Evolutionary conservation across 164 flowering plant species (phyloP).

Genomic region (Sextonia rubra): DNA sequence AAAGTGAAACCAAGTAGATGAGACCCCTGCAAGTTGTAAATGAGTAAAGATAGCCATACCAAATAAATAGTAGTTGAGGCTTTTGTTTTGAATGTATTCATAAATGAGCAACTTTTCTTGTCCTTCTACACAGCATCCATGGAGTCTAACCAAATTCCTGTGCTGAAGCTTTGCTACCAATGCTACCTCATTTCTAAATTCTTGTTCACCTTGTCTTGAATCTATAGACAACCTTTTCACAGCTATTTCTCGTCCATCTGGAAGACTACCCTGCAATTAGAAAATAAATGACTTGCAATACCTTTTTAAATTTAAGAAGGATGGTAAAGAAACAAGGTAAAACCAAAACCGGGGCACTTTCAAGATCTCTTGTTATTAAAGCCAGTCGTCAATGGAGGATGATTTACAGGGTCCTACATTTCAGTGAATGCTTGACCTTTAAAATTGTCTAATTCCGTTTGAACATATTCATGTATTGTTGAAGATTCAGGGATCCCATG

Average conservation of each 20-base stretch:
- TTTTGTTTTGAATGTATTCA: slow-evolving; percentile 32
- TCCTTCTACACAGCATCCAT: slow-evolving; percentile 31
- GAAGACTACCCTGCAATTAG: slow-evolving; percentile 23
- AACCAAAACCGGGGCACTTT: too few species aligned
- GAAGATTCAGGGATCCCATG: too few species aligned
- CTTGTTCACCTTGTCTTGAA: slow-evolving; percentile 33
- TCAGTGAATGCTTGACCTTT: too few species aligned
- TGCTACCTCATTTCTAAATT: slow-evolving; percentile 32
- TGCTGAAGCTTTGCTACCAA: slow-evolving; percentile 41
- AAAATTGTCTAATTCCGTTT: too few species aligned
- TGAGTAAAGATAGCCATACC: slow-evolving; percentile 12
- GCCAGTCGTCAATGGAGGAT: too few species aligned
- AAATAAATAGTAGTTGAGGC: slow-evolving; percentile 27
- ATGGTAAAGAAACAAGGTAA: too few species aligned
- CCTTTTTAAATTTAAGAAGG: too few species aligned
- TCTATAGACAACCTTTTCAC: slow-evolving; percentile 37
- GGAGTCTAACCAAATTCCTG: slow-evolving; percentile 32
- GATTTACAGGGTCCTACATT: too few species aligned
- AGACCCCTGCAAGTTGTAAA: neutral
- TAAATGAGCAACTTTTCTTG: slow-evolving; percentile 38
- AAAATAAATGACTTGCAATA: too few species aligned
- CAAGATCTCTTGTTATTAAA: too few species aligned
- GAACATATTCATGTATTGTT: too few species aligned
- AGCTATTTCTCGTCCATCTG: slow-evolving; percentile 31
- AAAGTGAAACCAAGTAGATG: too few species aligned